Base-by-base conservation (phyloP, 495 filamentous ascomycete species). In the Astrocystis sublimbata region DNA sequence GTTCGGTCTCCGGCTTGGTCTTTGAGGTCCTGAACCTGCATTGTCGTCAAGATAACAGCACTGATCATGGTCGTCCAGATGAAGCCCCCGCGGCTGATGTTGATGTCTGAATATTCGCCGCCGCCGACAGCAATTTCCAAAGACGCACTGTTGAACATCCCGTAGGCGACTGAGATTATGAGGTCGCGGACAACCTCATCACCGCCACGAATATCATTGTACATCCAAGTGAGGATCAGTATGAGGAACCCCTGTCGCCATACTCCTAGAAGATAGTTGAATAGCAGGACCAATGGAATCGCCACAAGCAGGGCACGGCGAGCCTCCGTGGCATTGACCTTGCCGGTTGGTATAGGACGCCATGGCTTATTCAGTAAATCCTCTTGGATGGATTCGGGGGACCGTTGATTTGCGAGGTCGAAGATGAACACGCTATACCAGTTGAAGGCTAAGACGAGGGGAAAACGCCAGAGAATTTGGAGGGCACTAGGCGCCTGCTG, bases 341-440 rank as follows among this genome's bases (percentile, higher is more conserved):
- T 71, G 1, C 73, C 67, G 0, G 68, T 64, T 0, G 81, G 83
- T 3, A 88, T 71, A 0, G 82, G 80, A 1, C 85, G 76, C 82
- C 83, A 87, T 3, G 81, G 80, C 68, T 87, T 88, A 72, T 88
- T 88, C 64, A 83, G 62, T 0, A 38, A 12, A 60, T 86, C 84
- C 67, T 86, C 84, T 0, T 65, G 46, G n/a, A 83, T 64, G 3
- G 82, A 81, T 19, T 71, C 60, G 0, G 74, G 72, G 12, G 65
- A 71, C 7, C 81, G 75, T 62, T 86, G 83, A 68, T 86, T 86
- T 33, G 73, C 70, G 24, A 85, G 63, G 57, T 72, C 68, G 67
- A 80, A 79, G 45, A 75, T 55, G 23, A 84, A 63, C 21, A 82
- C 58, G 61, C 78, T 74, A 12, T 49, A 50, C 73, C 72, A 74